phyloP scores from a whole-genome alignment of 306 rosid genomes.

The Acmispon strigosus region DNA sequence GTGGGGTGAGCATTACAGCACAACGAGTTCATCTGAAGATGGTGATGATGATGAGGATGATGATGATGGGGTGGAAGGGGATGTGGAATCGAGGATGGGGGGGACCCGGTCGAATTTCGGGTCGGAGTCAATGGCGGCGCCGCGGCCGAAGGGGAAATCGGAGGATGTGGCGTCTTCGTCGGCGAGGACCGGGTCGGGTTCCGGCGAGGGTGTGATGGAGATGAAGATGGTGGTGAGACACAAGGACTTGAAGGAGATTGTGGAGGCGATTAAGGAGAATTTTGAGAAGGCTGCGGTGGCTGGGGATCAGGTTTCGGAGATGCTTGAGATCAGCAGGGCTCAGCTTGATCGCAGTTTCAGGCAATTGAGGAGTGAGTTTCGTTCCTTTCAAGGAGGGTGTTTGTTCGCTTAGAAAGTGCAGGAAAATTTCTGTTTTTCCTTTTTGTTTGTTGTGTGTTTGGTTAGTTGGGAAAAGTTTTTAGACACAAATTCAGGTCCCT shows the following conservation, averaged over 20 bases:
- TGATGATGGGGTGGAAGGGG: slow-evolving; percentile 28
- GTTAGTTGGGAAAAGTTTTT: background rate
- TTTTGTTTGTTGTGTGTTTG: background rate
- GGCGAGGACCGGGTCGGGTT: slow-evolving; percentile 10
- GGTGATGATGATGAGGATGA: slow-evolving; percentile 12
- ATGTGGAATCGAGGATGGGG: slow-evolving; percentile 52
- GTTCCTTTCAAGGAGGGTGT: background rate
- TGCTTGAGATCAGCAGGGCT: slow-evolving; percentile 78
- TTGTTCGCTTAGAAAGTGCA: no score
- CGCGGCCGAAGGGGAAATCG: background rate
- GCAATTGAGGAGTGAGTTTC: slow-evolving; percentile 58
- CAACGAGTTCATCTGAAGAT: slow-evolving; percentile 55
- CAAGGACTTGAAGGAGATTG: slow-evolving; percentile 82
- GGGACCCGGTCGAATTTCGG: slow-evolving; percentile 68
- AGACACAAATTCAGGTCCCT: background rate
- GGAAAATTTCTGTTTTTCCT: background rate
- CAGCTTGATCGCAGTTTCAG: slow-evolving; percentile 86
- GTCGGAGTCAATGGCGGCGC: slow-evolving; percentile 21
- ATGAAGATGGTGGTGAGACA: slow-evolving; percentile 92
- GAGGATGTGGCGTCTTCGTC: slow-evolving; percentile 28
- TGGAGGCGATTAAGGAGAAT: slow-evolving; percentile 69
- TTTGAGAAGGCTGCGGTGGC: slow-evolving; percentile 76
- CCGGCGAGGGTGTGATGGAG: slow-evolving; percentile 44
- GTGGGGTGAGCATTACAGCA: slow-evolving; percentile 91
- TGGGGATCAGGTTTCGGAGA: slow-evolving; percentile 77